Base-by-base conservation (phyloP, 805 yeast genomes). In the Candida wancherniae region DNA sequence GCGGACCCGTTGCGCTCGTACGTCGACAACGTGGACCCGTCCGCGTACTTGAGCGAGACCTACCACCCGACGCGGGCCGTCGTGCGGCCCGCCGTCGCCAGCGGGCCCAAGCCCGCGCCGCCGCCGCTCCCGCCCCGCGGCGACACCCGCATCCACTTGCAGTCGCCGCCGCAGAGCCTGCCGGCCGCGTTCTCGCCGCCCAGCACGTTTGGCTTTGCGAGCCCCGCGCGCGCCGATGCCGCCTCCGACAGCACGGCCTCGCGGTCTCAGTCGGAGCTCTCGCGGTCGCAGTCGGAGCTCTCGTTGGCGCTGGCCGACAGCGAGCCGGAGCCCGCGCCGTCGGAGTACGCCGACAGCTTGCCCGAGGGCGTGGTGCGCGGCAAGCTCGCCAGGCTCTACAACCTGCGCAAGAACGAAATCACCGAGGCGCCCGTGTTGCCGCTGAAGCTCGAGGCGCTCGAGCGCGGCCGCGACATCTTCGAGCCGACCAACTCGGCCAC, bases 51-150 rank as follows among this genome's bases (percentile, higher is more conserved):
- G 11, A 36, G 54, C 2, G 57, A 54, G 24, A 49, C 51, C 4
- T 61, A 62, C 36, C 51, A 46, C 24, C 67, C 65, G 1, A 26
- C 45, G 9, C 46, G 44, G 24, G 15, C 30, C 6, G 30, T 50
- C 19, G 30, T 42, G 10, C 37, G 36, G 8, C 48, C 37, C 17
- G 45, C 43, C 1, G 27, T 31, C 9, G 36, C 42, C 5, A 6
- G 11, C 6, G 19, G 31, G 13, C 28, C 20, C 2, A 29, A 23
- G 17, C 24, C 19, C 14, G 10, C 22, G 6, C 42, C 52, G 5
- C 67, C 65, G 15, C 55, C 59, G 6, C 45, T 60, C 23, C 67
- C 67, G 2, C 63, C 64, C 11, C 43, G 64, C 28, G 37, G 35
- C 31, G 33, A 32, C 15, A 19, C 19, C 15, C 14, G 17, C 6